A percentile compares a stretch with the other conserved stretches of the same genome.
phyloP scores from a whole-genome alignment of 31 red algal genomes.

The Asparagopsis taxiformis region DNA sequence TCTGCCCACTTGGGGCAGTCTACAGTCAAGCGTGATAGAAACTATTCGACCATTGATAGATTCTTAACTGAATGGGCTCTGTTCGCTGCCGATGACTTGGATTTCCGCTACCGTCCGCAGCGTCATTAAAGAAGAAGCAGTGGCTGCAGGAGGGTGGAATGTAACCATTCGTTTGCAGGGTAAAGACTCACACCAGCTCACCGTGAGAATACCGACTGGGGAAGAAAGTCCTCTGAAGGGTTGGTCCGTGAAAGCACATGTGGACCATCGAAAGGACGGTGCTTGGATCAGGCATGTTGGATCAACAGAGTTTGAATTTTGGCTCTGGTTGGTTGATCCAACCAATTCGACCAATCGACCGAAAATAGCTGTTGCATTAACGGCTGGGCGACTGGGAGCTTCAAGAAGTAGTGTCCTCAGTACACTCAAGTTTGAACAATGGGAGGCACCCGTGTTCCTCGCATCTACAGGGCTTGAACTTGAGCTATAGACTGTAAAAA shows the following conservation, averaged over 20 bases:
- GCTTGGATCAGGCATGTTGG: slow-evolving; percentile 63
- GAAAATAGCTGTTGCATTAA: slow-evolving; percentile 20
- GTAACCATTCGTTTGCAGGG: slow-evolving; percentile 23
- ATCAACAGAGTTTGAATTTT: slow-evolving; percentile 20
- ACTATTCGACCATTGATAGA: slow-evolving; percentile 40
- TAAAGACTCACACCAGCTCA: slow-evolving; percentile 32
- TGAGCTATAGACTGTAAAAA: neutral
- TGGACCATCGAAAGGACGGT: slow-evolving; percentile 15
- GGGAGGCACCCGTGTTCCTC: slow-evolving; percentile 27
- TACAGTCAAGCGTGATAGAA: slow-evolving; percentile 35
- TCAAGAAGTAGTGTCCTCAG: slow-evolving; percentile 43
- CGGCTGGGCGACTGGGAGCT: slow-evolving; percentile 23
- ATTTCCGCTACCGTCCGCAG: slow-evolving; percentile 28
- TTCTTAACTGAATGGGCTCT: slow-evolving; percentile 91
- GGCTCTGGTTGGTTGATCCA: slow-evolving; percentile 20
- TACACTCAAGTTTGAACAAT: slow-evolving; percentile 28
- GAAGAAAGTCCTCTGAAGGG: slow-evolving; percentile 4
- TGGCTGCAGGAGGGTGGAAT: slow-evolving; percentile 44
- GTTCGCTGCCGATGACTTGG: slow-evolving; percentile 71
- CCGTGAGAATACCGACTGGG: slow-evolving; percentile 31
- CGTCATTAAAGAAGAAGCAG: slow-evolving; percentile 35
- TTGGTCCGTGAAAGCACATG: slow-evolving; percentile 48
- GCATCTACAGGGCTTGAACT: slow-evolving; percentile 31
- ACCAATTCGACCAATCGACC: slow-evolving; percentile 11
- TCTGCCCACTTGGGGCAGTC: slow-evolving; percentile 36